These are phyloP conservation scores for Calonectria fujianensis DNA, from an alignment of 2,329 filamentous ascomycete genomes.

Conservation along the genomic window DNA sequence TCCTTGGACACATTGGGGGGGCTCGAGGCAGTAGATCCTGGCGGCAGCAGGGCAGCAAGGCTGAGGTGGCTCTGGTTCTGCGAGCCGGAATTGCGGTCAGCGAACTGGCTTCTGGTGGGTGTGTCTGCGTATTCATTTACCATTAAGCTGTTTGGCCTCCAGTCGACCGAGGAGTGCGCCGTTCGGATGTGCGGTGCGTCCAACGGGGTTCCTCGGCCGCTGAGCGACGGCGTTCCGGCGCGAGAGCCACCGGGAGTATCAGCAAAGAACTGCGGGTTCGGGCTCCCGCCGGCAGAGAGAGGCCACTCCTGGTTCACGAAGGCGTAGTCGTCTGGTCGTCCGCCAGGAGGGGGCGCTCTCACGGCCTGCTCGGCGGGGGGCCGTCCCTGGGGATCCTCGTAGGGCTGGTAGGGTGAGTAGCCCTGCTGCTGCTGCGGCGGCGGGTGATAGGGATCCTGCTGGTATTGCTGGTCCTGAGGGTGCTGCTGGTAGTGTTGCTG, in stretches of 20 bases:
- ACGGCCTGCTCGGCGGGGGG: slow-evolving; percentile 53
- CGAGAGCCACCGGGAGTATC: slow-evolving; percentile 52
- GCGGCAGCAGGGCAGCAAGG: slow-evolving; percentile 62
- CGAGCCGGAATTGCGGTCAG: slow-evolving; percentile 49
- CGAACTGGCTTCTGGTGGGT: slow-evolving; percentile 42
- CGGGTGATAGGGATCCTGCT: slow-evolving; percentile 43
- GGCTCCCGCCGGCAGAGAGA: slow-evolving; percentile 50
- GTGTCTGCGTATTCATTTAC: slow-evolving; percentile 43
- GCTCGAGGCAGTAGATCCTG: slow-evolving; percentile 49
- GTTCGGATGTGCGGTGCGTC: slow-evolving; percentile 47
- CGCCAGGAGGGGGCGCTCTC: slow-evolving; percentile 44
- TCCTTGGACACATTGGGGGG: slow-evolving; percentile 56
- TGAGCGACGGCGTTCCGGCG: slow-evolving; percentile 54
- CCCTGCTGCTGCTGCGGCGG: slow-evolving; percentile 37
- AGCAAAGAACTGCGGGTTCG: slow-evolving; percentile 50
- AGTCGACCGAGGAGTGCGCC: slow-evolving; percentile 53
- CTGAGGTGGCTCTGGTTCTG: slow-evolving; percentile 67
- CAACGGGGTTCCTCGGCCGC: slow-evolving; percentile 53
- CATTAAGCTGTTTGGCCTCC: slow-evolving; percentile 56
- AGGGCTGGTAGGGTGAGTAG: slow-evolving; percentile 47
- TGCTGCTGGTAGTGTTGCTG: slow-evolving; percentile 38
- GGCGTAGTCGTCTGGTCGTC: slow-evolving; percentile 52
- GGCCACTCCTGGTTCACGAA: slow-evolving; percentile 52
- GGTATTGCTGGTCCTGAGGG: slow-evolving; percentile 49
- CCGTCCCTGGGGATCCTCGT: slow-evolving; percentile 53